Evolutionary conservation across 2,329 filamentous ascomycete species (phyloP), one percentile per base, ranked within the genome.

Genomic region (Byssochlamys sp.): DNA sequence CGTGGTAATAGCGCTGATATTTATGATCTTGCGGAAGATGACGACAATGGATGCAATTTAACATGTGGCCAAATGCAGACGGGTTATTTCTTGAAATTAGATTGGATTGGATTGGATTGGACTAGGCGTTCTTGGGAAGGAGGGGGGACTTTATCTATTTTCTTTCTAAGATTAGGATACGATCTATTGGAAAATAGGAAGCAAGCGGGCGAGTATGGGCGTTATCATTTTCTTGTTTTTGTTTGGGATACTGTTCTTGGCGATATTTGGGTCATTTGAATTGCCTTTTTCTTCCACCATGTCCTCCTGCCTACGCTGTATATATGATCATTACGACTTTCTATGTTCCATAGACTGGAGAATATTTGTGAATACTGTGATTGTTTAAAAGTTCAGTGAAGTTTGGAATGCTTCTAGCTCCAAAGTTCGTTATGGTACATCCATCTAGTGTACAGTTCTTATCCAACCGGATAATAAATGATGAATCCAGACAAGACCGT

Each of bases 1-100:
- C 5, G 73, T 96, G 19, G 77, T 89, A 0, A 79, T 89, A 12
- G 78, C 88, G 27, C 75, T 96, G 24, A 76, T 85, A 2, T 83
- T 89, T 25, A 83, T 95, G 77, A 76, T 96, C 2, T 61, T 82
- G 26, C 77, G 77, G 57, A 79, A 79, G 58, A 71, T 81, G 24
- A 60, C 63, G 12, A 61, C 62, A 14, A 56, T 63, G 3, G 66
- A 70, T 4, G 65, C 69, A 24, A 57, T 51, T n/a, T 51, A 51
- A 14, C 19, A 3, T 14, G 9, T 1, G 14, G n/a, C 1, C 39
- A n/a, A 19, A 6, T 19, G 6, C 35, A 45, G 5, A n/a, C 4
- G 14, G 3, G 5, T 7, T 19, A 10, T 19, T 19, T 19, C 19
- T 31, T 31, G 29, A 31, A 31, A 31, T 9, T 10, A 31, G 29